Evolutionary conservation across 257 asterid species (phyloP).

Genomic region (Anisodus acutangulus): DNA sequence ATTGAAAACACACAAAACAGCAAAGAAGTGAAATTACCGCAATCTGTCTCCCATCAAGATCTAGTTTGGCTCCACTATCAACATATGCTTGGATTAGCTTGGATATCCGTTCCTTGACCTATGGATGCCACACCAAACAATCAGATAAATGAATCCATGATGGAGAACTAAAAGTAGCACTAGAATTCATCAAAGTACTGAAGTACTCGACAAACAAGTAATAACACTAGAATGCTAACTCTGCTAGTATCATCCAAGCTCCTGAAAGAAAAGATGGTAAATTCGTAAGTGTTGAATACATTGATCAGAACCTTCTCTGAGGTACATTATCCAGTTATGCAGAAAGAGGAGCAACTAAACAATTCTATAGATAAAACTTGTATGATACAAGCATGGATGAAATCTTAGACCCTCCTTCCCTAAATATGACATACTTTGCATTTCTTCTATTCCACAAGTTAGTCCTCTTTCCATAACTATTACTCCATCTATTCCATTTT

Average conservation of each 20-base stretch:
- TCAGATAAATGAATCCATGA: conserved; percentile 1
- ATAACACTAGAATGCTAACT: conserved; percentile 52
- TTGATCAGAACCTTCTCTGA: not conserved
- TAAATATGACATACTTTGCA: not conserved
- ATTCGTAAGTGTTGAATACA: conserved; percentile 6
- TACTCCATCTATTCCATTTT: not conserved
- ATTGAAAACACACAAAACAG: conserved; percentile 24
- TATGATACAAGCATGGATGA: not conserved
- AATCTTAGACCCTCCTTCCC: not conserved
- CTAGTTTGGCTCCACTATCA: conserved; percentile 72
- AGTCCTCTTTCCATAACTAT: not conserved
- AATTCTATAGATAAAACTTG: not conserved
- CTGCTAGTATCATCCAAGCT: conserved; percentile 95
- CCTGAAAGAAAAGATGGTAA: conserved; percentile 51
- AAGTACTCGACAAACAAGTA: not conserved
- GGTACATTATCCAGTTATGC: not conserved
- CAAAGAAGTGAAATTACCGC: conserved; percentile 43
- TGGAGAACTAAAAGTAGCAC: not conserved
- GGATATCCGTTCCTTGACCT: conserved; percentile 78
- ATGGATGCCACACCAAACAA: conserved; percentile 29
- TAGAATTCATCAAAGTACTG: conserved; percentile 12
- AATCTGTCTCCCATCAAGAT: conserved; percentile 81
- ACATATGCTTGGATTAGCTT: conserved; percentile 69
- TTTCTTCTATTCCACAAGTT: not conserved
- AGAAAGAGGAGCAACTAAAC: not conserved